Base-by-base conservation (phyloP, 257 asterid genomes). In the Jasminum sambac region DNA sequence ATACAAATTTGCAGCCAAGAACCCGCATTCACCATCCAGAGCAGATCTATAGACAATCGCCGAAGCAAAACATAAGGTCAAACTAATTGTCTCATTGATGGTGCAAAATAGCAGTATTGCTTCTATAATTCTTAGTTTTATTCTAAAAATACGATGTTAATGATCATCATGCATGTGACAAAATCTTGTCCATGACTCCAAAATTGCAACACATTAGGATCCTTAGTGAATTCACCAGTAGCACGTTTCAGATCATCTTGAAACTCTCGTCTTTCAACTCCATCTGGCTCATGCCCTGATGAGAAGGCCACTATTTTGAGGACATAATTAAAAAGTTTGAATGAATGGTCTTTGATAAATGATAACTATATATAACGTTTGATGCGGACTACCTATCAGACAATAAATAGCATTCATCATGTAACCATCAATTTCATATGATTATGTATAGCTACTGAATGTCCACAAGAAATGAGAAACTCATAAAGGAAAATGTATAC, bases 181-280 rank as follows among this genome's bases (percentile, higher is more conserved):
- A 19, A 41, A 68, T 37, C 65, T 44, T 25, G 6, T 55, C 62
- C 41, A 66, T 43, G 59, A 46, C 5, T 3, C 37, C 63, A 69
- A 34, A 36, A 34, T 16, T 21, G 38, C 42, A 62, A 30, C 62
- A 11, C 69, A 78, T 87, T 89, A 8, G 83, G 88, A 52, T 92
- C 96, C 86, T 92, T 90, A 37, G 79, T 80, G 72, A 92, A 90
- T 70, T 90, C 96, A 70, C 98, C 98, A 55, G 98, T 92, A 50
- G 98, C 98, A 74, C 98, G 98, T 74, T 90, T 92, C 71, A 92
- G 72, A 79, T 92, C 96, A 84, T 92, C 98, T 78, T 92, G 96
- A 73, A 92, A 62, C n/a, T 96, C 71, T 81, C 83, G 69, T 90
- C 96, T 82, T 92, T 96, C 77, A 92, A 83, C 85, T 92, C 98